A percentile compares a stretch with the other conserved stretches of the same genome.
phyloP scores from a whole-genome alignment of 2,329 filamentous ascomycete genomes.

The Pleomassaria siparia region DNA sequence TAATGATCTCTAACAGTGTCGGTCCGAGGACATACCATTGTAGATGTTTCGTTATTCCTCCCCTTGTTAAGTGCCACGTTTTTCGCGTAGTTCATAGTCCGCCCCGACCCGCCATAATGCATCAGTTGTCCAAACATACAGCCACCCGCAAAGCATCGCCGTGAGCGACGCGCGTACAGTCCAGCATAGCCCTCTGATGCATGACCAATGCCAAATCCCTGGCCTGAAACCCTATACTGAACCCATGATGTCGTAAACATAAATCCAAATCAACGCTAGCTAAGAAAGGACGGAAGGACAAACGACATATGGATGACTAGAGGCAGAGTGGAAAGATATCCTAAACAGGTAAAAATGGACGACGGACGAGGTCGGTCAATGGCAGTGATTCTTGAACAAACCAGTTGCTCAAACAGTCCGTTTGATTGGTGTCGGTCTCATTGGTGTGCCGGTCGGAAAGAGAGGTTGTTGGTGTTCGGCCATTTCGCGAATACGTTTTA shows the following conservation, averaged over 20 bases:
- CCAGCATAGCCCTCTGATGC: too few relatives aligned
- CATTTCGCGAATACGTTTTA: slow-evolving; percentile 50
- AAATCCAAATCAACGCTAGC: too few relatives aligned
- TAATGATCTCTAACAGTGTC: slow-evolving; percentile 1
- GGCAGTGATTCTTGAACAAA: neutral
- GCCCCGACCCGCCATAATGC: too few relatives aligned
- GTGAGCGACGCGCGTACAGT: neutral
- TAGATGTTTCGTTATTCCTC: neutral
- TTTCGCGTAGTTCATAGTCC: neutral
- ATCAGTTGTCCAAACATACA: neutral
- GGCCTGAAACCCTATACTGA: too few relatives aligned
- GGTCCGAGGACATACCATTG: neutral
- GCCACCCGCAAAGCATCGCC: too few relatives aligned
- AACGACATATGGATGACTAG: too few relatives aligned
- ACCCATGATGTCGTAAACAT: too few relatives aligned
- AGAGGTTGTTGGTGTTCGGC: slow-evolving; percentile 34
- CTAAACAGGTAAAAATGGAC: neutral
- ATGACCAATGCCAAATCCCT: too few relatives aligned
- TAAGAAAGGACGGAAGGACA: too few relatives aligned
- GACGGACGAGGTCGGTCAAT: neutral
- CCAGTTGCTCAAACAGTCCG: neutral
- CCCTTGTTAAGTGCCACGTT: too few relatives aligned
- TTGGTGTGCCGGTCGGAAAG: slow-evolving; percentile 17
- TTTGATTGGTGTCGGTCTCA: slow-evolving; percentile 3
- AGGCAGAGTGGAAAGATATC: too few relatives aligned